Conservation (phyloP, 2,329 filamentous ascomycete species). For the Exophiala viscosa region DNA sequence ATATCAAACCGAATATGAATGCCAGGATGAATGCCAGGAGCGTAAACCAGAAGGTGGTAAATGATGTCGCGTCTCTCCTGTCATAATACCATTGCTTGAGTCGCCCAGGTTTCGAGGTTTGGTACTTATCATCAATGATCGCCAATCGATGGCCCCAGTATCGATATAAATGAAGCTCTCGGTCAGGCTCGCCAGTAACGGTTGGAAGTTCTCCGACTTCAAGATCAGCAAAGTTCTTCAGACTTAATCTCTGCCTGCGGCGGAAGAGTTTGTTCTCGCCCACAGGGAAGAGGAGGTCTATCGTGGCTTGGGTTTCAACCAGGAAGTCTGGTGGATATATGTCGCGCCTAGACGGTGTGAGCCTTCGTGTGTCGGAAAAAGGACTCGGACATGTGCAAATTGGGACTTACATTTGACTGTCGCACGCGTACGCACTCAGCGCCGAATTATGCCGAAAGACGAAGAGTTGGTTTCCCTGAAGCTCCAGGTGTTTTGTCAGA, state of each 20-base stretch:
- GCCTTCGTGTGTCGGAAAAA: no score
- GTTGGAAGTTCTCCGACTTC: not conserved
- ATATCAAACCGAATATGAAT: conserved; percentile 1
- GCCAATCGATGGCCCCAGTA: not conserved
- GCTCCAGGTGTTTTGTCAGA: conserved; percentile 1
- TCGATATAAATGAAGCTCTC: not conserved
- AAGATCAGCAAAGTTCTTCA: conserved; percentile 1
- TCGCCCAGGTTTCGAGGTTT: not conserved
- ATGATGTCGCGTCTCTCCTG: not conserved
- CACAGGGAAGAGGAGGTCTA: not conserved
- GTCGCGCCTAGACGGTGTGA: not conserved
- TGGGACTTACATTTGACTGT: not conserved
- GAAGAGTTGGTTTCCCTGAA: not conserved
- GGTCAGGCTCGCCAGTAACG: not conserved
- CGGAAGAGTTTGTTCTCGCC: not conserved
- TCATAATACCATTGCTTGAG: conserved; percentile 3
- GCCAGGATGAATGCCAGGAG: not conserved
- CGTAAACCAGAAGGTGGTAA: conserved; percentile 3
- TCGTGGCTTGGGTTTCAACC: not conserved
- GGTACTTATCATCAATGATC: not conserved
- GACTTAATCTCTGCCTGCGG: not conserved
- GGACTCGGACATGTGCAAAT: no score
- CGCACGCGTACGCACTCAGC: not conserved
- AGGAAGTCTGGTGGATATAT: not conserved
- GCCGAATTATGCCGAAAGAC: conserved; percentile 1